Evolutionary conservation across 1,139 yeast species (phyloP).

Genomic region (Spencermartinsiella ligniputridi): DNA sequence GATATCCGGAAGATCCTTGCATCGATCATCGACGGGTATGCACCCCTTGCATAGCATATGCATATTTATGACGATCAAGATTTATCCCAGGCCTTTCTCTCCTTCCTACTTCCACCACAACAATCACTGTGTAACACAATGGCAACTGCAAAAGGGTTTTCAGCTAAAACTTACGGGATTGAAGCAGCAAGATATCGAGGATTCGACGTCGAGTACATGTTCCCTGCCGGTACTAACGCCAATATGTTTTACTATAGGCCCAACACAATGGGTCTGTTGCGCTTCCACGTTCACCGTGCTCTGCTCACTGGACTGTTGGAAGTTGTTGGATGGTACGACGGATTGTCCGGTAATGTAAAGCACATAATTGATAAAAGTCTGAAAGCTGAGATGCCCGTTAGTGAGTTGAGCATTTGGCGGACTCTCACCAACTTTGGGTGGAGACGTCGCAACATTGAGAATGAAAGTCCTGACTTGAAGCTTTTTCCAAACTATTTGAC

Average conservation of each 20-base stretch:
- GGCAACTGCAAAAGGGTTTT: constrained; percentile 5
- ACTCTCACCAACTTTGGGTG: neutral
- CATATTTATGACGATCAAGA: too few relatives aligned
- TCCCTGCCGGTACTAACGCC: constrained; percentile 27
- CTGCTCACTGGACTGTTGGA: constrained; percentile 14
- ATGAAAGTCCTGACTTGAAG: neutral
- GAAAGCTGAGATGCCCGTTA: neutral
- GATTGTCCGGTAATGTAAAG: constrained; percentile 2
- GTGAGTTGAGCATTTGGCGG: neutral
- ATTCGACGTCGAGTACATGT: constrained; percentile 23
- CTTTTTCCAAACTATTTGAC: constrained; percentile 1
- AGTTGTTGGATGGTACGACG: constrained; percentile 12
- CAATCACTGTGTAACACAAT: too few relatives aligned
- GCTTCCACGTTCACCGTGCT: constrained; percentile 22
- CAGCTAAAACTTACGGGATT: constrained; percentile 26
- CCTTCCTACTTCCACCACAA: too few relatives aligned
- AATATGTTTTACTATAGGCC: constrained; percentile 11
- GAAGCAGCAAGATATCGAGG: constrained; percentile 23
- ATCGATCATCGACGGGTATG: too few relatives aligned
- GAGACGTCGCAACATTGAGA: neutral
- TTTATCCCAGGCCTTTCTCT: too few relatives aligned
- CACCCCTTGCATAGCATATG: too few relatives aligned
- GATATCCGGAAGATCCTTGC: too few relatives aligned
- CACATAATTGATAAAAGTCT: neutral
- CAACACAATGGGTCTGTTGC: constrained; percentile 21